Evolutionary conservation across 2,329 filamentous ascomycete genomes (phyloP), one percentile per base, ranked within the genome.

Genomic region (Trichophyton equinum): DNA sequence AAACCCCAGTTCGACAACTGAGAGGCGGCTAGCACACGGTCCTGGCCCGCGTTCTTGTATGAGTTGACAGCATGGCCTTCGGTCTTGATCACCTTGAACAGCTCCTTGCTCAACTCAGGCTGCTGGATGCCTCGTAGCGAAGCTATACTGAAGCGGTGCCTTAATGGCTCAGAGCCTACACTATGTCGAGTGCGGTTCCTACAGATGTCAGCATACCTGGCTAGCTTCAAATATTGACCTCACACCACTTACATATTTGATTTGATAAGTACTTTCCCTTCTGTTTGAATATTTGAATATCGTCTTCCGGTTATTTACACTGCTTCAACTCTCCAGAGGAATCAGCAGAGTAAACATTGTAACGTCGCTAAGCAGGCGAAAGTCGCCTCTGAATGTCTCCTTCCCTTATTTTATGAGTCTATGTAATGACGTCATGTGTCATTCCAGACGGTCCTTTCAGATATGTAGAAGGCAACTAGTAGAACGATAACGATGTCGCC

Each of bases 1-100:
- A 97, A 91, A 62, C 94, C 94, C 94, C 94, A 99, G 67, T 97
- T 91, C 6, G 90, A 95, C 51, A 99, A 83, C 77, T 97, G 92
- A 9, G 85, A 85, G 15, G 91, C 94, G 69, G 97, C 91, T 57
- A 85, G 84, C 63, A 89, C 77, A 61, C 91, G 88, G 78, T 96
- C 92, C 62, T 87, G 87, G 57, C 86, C 89, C 5, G 92, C 94
- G 5, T 84, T 78, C 77, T 96, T 90, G 76, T 96, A 87, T 57
- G 89, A 87, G 57, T 82, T 80, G 68, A 97, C 91, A 40, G 91
- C 85, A 71, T 87, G 85, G 79, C 96, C 97, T 75, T 95, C 88
- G 57, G 88, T 89, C 78, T 99, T 99, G 80, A 97, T 96, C 63
- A 99, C 82, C 68, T 87, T 87, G 81, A 86, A 95, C 58, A 99